phyloP scores from a whole-genome alignment of 169 alveolate genomes.

The Sarcocystis neurona region DNA sequence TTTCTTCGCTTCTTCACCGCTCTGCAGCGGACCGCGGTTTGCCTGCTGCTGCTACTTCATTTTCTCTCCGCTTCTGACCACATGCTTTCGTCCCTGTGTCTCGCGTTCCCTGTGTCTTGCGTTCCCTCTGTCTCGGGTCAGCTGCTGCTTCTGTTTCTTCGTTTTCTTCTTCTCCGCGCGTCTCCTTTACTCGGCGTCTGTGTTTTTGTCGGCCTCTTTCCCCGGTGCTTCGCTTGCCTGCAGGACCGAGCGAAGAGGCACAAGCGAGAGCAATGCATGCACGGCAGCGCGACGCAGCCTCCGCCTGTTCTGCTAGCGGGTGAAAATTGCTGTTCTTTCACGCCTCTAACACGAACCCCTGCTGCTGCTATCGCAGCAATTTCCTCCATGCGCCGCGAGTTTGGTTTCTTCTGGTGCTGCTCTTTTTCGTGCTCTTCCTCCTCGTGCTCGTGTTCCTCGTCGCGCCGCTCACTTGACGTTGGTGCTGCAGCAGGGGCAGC shows the following conservation, averaged over 20 bases:
- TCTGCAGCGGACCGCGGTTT: background rate
- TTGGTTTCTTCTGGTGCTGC: too few species aligned
- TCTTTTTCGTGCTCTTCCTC: background rate
- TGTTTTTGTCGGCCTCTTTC: too few species aligned
- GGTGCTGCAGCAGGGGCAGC: too few species aligned
- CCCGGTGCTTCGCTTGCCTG: background rate
- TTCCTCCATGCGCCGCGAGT: background rate
- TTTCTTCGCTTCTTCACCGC: background rate
- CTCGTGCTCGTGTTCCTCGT: background rate
- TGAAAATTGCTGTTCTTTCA: background rate
- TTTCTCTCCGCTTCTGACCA: conserved; percentile 15
- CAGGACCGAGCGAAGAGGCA: conserved; percentile 48
- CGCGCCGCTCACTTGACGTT: background rate
- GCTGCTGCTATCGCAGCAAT: background rate
- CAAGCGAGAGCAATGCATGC: conserved; percentile 35
- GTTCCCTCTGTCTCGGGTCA: background rate
- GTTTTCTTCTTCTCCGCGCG: too few species aligned
- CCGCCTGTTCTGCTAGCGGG: conserved; percentile 57
- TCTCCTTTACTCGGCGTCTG: too few species aligned
- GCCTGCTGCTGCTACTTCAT: background rate
- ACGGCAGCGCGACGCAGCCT: conserved; percentile 40
- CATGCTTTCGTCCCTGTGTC: background rate
- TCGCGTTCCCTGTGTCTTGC: background rate
- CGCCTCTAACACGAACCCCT: background rate
- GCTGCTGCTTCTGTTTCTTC: background rate